phyloP scores from a whole-genome alignment of 1,284 basidiomycete species.

The Leccinum griseonigrum region DNA sequence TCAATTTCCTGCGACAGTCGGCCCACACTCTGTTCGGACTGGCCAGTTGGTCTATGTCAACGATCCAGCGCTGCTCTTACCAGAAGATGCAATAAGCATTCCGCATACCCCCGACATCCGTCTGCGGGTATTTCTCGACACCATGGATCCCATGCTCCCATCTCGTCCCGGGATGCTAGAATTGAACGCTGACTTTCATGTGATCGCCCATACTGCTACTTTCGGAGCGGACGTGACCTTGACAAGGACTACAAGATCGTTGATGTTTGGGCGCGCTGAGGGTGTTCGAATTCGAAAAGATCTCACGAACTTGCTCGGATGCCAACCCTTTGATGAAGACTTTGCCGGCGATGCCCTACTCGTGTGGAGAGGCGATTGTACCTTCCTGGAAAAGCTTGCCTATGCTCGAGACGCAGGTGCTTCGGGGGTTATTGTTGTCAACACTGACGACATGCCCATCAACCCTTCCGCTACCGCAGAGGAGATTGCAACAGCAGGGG shows the following conservation, averaged over 20 bases:
- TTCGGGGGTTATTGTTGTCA: slow-evolving; percentile 71
- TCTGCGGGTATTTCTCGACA: slow-evolving; percentile 57
- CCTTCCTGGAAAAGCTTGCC: slow-evolving; percentile 78
- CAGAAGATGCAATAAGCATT: slow-evolving; percentile 28
- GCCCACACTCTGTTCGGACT: slow-evolving; percentile 73
- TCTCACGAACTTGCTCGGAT: slow-evolving; percentile 54
- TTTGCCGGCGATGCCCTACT: slow-evolving; percentile 55
- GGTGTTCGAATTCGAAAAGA: slow-evolving; percentile 55
- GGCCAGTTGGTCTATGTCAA: slow-evolving; percentile 83
- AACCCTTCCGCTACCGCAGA: slow-evolving; percentile 64
- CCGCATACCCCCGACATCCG: slow-evolving; percentile 46
- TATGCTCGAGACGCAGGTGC: slow-evolving; percentile 65
- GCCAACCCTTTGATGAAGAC: slow-evolving; percentile 47
- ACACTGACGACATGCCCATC: slow-evolving; percentile 54
- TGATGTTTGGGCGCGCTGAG: slow-evolving; percentile 47
- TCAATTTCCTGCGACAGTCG: slow-evolving; percentile 51
- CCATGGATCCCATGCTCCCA: slow-evolving; percentile 44
- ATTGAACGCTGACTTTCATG: slow-evolving; percentile 44
- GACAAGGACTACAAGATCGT: slow-evolving; percentile 20
- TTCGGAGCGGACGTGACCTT: slow-evolving; percentile 67
- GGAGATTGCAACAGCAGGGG: slow-evolving; percentile 57
- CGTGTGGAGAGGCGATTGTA: slow-evolving; percentile 70
- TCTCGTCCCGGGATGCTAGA: slow-evolving; percentile 34
- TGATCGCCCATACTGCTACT: slow-evolving; percentile 61
- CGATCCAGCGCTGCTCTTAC: slow-evolving; percentile 58